Conservation (phyloP, 2,329 filamentous ascomycete species). For the Ceratocystis papillata region DNA sequence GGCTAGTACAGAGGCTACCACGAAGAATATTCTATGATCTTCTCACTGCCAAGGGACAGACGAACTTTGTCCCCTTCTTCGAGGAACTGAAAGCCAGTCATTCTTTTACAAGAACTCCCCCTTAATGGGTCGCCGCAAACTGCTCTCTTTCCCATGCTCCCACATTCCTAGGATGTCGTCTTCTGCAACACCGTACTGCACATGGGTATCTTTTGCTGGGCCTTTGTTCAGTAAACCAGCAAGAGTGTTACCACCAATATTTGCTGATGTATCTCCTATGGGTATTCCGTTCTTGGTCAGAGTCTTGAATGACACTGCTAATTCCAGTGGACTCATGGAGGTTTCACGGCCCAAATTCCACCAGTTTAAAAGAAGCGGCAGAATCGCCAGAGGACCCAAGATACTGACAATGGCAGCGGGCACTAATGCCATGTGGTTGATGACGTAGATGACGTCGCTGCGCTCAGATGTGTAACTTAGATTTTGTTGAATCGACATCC, state of each 20-base stretch:
- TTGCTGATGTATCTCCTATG: not conserved
- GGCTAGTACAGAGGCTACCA: not conserved
- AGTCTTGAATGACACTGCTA: not conserved
- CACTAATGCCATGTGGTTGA: not conserved
- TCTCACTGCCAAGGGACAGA: not conserved
- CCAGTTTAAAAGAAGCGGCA: not conserved
- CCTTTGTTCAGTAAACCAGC: not conserved
- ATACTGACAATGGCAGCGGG: not conserved
- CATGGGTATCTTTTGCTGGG: not conserved
- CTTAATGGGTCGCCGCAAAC: constrained; percentile 2
- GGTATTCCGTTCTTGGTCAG: not conserved
- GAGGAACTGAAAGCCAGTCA: not conserved
- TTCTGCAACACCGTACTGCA: not conserved
- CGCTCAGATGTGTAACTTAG: not conserved
- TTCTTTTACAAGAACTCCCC: not conserved
- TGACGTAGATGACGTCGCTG: not conserved
- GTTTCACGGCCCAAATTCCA: not conserved
- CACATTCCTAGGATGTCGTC: not conserved
- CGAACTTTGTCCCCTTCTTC: not conserved
- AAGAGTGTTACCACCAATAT: not conserved
- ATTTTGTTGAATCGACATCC: not conserved
- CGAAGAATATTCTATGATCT: not conserved
- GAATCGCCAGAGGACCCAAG: not conserved
- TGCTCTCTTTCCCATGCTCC: not conserved
- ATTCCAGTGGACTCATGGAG: not conserved